phyloP scores from a whole-genome alignment of 805 yeast species.

The Clavispora phyllophila region DNA sequence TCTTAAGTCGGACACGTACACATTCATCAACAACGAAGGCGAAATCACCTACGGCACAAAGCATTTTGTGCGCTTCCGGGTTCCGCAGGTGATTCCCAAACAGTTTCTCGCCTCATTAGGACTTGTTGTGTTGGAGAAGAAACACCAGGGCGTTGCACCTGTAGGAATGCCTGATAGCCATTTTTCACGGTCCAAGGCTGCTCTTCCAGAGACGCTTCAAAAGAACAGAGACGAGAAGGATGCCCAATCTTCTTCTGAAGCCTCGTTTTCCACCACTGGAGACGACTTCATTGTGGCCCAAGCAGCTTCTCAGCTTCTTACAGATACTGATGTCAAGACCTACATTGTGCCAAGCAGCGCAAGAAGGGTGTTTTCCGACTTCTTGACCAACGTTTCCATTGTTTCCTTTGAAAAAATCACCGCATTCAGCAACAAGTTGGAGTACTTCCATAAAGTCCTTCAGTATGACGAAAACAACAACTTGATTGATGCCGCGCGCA shows the following conservation, averaged over 20 bases:
- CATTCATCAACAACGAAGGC: constrained; percentile 55
- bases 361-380: constrained; percentile 20
- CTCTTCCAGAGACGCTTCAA: background rate
- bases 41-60: constrained; percentile 45
- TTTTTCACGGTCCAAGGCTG: constrained; percentile 18
- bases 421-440: constrained; percentile 36
- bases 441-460: constrained; percentile 40
- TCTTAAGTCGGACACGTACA: constrained; percentile 49
- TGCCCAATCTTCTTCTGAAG: background rate
- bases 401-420: constrained; percentile 38
- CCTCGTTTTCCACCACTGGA: constrained; percentile 1
- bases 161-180: constrained; percentile 32
- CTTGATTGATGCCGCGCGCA: constrained; percentile 23
- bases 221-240: constrained; percentile 7
- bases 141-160: constrained; percentile 30
- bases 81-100: constrained; percentile 49
- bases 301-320: constrained; percentile 30
- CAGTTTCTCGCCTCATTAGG: constrained; percentile 32
- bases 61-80: constrained; percentile 41
- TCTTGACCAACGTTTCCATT: constrained; percentile 28
- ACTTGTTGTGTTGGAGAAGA: constrained; percentile 21
- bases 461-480: constrained; percentile 37
- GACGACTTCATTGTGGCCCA: constrained; percentile 30
- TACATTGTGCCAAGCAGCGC: constrained; percentile 33
- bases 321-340: constrained; percentile 31